phyloP scores from a whole-genome alignment of 495 filamentous ascomycete species.

The Penicillium canescens region DNA sequence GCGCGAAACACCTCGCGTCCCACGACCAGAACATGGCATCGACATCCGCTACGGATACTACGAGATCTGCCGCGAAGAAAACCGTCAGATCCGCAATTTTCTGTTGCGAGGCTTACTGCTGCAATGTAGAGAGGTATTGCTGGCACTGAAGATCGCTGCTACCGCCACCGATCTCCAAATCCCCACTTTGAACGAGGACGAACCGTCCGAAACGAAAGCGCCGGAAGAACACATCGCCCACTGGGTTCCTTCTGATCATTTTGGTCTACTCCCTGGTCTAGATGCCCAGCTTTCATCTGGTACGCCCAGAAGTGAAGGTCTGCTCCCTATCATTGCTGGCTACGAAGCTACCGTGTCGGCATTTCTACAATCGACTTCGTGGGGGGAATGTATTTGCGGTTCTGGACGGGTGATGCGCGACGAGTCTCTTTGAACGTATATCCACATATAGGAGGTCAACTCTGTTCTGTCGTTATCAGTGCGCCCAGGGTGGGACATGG shows the following conservation, averaged over 20 bases:
- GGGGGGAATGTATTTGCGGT: conserved; percentile 34
- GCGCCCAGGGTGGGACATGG: not conserved
- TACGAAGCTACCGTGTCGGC: conserved; percentile 36
- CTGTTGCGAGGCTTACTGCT: conserved; percentile 30
- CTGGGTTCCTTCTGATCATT: conserved; percentile 10
- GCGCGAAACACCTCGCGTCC: conserved; percentile 23
- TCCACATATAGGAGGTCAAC: conserved; percentile 5
- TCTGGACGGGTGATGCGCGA: conserved; percentile 8
- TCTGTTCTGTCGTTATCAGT: conserved; percentile 7
- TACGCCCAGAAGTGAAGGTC: conserved; percentile 19
- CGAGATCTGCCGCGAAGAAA: conserved; percentile 37
- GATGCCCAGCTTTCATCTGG: conserved; percentile 6
- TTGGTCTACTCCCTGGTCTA: conserved; percentile 6
- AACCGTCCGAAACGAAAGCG: conserved; percentile 5
- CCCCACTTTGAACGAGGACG: conserved; percentile 13
- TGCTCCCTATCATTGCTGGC: conserved; percentile 36
- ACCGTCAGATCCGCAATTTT: conserved; percentile 33
- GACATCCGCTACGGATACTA: conserved; percentile 41
- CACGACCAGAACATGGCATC: conserved; percentile 18
- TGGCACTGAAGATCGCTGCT: conserved; percentile 23
- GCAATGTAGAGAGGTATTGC: conserved; percentile 33
- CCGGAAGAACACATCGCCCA: conserved; percentile 5
- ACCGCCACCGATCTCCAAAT: conserved; percentile 10
- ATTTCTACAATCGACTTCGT: conserved; percentile 32
- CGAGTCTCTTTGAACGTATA: conserved; percentile 8